Percentiles rank a stretch among this genome's conserved stretches.
Evolutionary conservation across 495 filamentous ascomycete genomes (phyloP).

Genomic region (Stereocaulon alpinum): DNA sequence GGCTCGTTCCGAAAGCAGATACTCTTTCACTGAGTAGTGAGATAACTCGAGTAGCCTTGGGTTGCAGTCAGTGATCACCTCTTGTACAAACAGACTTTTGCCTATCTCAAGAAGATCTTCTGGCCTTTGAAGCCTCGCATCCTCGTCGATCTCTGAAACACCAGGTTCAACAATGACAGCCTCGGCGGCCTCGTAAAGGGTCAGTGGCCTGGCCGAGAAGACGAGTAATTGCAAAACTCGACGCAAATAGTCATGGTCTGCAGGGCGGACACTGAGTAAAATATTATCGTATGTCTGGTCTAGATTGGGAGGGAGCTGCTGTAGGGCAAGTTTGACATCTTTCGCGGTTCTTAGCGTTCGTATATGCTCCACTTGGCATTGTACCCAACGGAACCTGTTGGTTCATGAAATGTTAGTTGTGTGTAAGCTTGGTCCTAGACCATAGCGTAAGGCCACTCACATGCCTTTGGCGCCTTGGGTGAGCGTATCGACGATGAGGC

Average conservation of each 20-base stretch:
- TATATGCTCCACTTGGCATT: neutral
- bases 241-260: neutral
- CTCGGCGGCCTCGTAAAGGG: neutral
- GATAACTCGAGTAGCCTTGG: neutral
- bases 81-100: neutral
- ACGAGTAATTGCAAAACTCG: neutral
- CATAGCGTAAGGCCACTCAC: neutral
- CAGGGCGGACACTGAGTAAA: neutral
- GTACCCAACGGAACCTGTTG: neutral
- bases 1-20: neutral
- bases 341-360: neutral
- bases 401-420: too few species aligned
- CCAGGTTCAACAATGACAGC: neutral
- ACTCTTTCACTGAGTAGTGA: neutral
- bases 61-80: neutral
- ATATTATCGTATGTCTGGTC: conserved; percentile 1
- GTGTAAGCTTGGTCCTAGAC: neutral
- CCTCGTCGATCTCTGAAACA: neutral
- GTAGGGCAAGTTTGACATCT: neutral
- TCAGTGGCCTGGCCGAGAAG: neutral
- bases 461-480: neutral
- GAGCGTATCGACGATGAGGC: neutral
- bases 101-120: neutral
- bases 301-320: neutral
- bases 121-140: conserved; percentile 1